Evolutionary conservation across 2,329 filamentous ascomycete genomes (phyloP), one percentile per base, ranked within the genome.

Genomic region (Hypomyces perniciosus): DNA sequence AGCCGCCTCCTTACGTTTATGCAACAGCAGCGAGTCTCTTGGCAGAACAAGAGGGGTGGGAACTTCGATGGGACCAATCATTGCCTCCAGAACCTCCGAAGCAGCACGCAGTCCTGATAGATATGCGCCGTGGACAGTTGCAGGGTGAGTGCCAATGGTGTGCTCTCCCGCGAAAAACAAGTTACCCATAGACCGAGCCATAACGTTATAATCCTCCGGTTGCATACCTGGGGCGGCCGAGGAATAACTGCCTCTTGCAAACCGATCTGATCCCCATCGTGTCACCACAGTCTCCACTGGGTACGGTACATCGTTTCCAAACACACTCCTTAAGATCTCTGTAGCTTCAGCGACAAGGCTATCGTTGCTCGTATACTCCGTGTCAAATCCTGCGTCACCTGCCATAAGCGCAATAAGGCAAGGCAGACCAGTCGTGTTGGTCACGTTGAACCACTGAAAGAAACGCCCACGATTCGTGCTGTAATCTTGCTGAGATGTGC

Each of bases 401-500:
- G 92, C 92, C 92, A 99, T 96, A 29, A 99, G 78, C 7, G 90
- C 93, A 54, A 97, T 83, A 27, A 96, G 77, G 46, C 90, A 90
- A 1, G 88, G 93, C 34, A 95, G 75, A 1, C 95, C 95, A 42
- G 88, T 90, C 3, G 89, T 95, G 59, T 90, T 88, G 54, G 90
- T 86, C 49, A 90, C 90, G 61, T 99, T 97, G 81, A 96, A 97
- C 81, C 96, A 97, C 60, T 99, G 82, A 62, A 97, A 99, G 70
- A 96, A 96, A 27, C 91, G 85, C n/a, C 92, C 92, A 48, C 92
- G 83, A 54, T 83, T 84, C 4, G 79, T 74, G 5, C 83, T 76
- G 62, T 97, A 97, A 57, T 96, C 88, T 46, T 80, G 79, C 61
- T 95, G 90, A 41, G 84, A 76, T 49, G 91, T 77, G 62, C 90